Evolutionary conservation across 2,329 filamentous ascomycete species (phyloP).

Genomic region (Tolypocladium album): DNA sequence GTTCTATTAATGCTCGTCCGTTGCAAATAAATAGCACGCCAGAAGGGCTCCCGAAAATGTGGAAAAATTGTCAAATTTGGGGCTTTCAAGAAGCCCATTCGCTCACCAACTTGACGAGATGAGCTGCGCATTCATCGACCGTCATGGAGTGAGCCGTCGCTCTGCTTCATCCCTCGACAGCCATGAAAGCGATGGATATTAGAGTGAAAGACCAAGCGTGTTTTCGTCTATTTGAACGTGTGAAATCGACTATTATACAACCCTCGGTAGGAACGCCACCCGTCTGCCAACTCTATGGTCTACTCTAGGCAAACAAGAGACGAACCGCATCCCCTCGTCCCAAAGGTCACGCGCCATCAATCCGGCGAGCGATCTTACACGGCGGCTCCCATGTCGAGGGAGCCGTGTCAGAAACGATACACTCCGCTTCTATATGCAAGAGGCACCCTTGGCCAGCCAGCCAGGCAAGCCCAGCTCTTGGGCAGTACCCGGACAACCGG

Average conservation of each 20-base stretch:
- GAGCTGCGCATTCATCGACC: neutral
- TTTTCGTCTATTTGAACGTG: conserved; percentile 5
- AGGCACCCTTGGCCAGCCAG: neutral
- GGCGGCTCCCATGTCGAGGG: neutral
- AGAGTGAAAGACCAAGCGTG: neutral
- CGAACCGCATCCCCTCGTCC: neutral
- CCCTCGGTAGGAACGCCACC: conserved; percentile 10
- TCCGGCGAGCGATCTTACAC: neutral
- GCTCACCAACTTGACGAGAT: too few species aligned
- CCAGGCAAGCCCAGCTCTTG: conserved; percentile 8
- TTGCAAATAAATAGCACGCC: too few species aligned
- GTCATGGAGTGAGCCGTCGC: neutral
- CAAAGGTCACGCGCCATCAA: neutral
- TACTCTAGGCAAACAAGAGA: conserved; percentile 9
- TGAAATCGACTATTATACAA: conserved; percentile 20
- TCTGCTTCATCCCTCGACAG: neutral
- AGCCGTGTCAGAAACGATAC: neutral
- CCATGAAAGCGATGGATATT: neutral
- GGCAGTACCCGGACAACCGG: conserved; percentile 1
- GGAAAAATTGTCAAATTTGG: too few species aligned
- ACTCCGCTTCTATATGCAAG: conserved; percentile 1
- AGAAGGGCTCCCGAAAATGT: too few species aligned
- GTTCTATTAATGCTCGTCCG: too few species aligned
- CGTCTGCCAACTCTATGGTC: conserved; percentile 11
- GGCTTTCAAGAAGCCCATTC: too few species aligned